phyloP scores from a whole-genome alignment of 2,329 filamentous ascomycete genomes.

The Chalaropsis ovoidea region DNA sequence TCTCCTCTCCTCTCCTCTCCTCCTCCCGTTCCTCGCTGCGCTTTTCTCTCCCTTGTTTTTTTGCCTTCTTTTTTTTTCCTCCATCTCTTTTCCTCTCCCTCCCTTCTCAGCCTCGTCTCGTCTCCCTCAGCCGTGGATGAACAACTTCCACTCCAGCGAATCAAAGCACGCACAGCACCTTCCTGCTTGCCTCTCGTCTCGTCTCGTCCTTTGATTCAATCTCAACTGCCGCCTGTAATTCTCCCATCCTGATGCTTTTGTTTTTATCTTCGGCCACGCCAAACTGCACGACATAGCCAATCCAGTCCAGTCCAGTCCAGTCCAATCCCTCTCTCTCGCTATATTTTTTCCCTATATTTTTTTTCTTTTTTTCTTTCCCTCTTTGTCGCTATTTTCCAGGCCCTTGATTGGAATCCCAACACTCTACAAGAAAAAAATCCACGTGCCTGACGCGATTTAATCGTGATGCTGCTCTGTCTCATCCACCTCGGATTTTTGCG shows the following conservation, averaged over 20 bases:
- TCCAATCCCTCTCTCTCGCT: not conserved
- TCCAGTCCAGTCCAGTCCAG: no score
- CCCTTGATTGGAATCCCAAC: not conserved
- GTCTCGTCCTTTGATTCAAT: not conserved
- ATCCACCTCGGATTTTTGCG: slow-evolving; percentile 6
- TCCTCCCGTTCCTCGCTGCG: slow-evolving; percentile 1
- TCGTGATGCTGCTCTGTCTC: slow-evolving; percentile 12
- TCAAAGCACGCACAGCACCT: not conserved
- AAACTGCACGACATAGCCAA: slow-evolving; percentile 1
- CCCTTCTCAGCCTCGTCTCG: slow-evolving; percentile 18
- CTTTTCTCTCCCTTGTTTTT: slow-evolving; percentile 6
- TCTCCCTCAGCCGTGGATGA: not conserved
- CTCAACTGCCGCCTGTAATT: slow-evolving; percentile 1
- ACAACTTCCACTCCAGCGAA: no score
- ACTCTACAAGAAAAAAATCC: not conserved
- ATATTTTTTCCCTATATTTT: slow-evolving; percentile 4
- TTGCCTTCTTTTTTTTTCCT: slow-evolving; percentile 14
- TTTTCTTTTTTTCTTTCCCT: not conserved
- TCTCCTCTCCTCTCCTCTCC: no score
- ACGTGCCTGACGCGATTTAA: slow-evolving; percentile 13
- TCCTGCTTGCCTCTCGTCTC: not conserved
- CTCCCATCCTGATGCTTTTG: not conserved
- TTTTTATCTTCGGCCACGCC: not conserved
- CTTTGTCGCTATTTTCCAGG: not conserved
- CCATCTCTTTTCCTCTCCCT: not conserved